Percentiles rank a stretch among this genome's conserved stretches.
Evolutionary conservation across 257 asterid species (phyloP).

Genomic region (Ballota nigra): DNA sequence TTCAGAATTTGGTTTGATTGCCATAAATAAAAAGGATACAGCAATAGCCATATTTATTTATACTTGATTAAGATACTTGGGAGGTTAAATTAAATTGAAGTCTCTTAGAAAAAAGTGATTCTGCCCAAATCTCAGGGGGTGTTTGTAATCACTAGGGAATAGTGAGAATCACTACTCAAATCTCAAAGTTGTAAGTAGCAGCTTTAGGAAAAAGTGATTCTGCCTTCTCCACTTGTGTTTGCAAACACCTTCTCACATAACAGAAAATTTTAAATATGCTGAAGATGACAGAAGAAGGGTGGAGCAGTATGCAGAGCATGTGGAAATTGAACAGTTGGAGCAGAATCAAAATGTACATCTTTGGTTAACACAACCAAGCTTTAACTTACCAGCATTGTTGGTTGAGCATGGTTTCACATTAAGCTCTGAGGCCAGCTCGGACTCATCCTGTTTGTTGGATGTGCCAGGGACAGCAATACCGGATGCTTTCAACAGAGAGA

Average conservation of each 20-base stretch:
- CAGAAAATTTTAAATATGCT: neutral
- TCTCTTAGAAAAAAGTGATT: neutral
- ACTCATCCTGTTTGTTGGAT: conserved; percentile 48
- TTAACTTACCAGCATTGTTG: conserved; percentile 46
- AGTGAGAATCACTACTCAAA: too few species aligned
- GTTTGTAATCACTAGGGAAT: too few species aligned
- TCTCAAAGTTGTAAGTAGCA: too few species aligned
- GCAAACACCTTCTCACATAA: neutral
- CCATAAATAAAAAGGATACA: neutral
- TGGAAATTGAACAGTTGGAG: neutral
- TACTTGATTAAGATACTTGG: neutral
- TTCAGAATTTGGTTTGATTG: neutral
- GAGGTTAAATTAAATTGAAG: neutral
- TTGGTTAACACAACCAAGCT: conserved; percentile 18
- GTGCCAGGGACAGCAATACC: conserved; percentile 54
- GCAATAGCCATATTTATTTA: neutral
- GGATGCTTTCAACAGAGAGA: conserved; percentile 56
- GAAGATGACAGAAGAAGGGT: conserved; percentile 7
- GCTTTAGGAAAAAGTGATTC: too few species aligned
- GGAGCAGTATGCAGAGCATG: conserved; percentile 4
- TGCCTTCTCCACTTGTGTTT: too few species aligned
- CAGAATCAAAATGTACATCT: neutral
- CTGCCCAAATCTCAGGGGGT: neutral
- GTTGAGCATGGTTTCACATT: conserved; percentile 41
- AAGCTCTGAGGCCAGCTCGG: conserved; percentile 47